phyloP scores from a whole-genome alignment of 257 asterid species.

The Euphrasia confusa region DNA sequence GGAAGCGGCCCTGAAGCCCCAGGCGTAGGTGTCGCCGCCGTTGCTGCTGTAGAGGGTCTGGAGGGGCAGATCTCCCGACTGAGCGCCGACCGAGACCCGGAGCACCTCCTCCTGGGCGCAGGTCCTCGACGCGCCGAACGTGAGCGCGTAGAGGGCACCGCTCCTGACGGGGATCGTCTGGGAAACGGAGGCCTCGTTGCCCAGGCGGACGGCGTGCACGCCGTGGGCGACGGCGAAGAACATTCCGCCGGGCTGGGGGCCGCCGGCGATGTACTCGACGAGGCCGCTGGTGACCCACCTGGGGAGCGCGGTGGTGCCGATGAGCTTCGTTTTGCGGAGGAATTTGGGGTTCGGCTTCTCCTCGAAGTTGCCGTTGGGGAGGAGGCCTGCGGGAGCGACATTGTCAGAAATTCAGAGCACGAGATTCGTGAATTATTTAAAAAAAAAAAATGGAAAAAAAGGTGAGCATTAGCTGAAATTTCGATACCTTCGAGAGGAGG shows the following conservation, averaged over 20 bases:
- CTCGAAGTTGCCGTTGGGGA: conserved; percentile 81
- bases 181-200: conserved; percentile 77
- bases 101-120: conserved; percentile 87
- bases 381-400: conserved; percentile 54
- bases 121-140: conserved; percentile 82
- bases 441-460: background rate
- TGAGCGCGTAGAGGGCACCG: conserved; percentile 74
- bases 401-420: background rate
- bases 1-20: conserved; percentile 56
- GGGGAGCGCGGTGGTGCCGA: conserved; percentile 57
- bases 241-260: conserved; percentile 97
- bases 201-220: conserved; percentile 83
- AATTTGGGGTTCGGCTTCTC: conserved; percentile 52
- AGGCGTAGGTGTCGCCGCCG: conserved; percentile 71
- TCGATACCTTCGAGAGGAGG: conserved; percentile 62
- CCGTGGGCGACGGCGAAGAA: conserved; percentile 82
- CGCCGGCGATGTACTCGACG: conserved; percentile 86
- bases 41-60: conserved; percentile 62
- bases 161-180: conserved; percentile 63
- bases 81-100: conserved; percentile 61
- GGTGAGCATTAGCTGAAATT: background rate
- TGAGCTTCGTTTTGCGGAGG: conserved; percentile 52
- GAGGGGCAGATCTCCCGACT: conserved; percentile 72
- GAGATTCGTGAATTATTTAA: background rate
- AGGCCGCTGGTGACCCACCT: conserved; percentile 73